phyloP scores from a whole-genome alignment of 768 basidiomycete species.

The Coprinellus aureogranulatus region DNA sequence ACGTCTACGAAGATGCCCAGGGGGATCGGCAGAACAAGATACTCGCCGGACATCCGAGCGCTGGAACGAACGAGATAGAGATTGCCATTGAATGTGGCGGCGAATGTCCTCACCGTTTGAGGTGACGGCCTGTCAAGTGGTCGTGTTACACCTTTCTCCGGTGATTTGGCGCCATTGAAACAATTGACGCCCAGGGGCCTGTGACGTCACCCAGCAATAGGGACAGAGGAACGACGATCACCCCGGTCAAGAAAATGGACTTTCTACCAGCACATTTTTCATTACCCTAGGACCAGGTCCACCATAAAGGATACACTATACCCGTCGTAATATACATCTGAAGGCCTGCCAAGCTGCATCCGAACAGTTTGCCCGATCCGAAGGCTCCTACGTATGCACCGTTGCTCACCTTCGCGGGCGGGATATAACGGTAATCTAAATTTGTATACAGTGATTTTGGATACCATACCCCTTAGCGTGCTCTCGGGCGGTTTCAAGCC shows the following conservation, averaged over 20 bases:
- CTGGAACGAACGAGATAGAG: background rate
- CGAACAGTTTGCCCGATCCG: slow-evolving; percentile 27
- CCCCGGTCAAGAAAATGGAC: too few relatives aligned
- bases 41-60: background rate
- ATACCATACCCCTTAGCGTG: too few relatives aligned
- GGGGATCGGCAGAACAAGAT: background rate
- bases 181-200: background rate
- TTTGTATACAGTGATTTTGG: too few relatives aligned
- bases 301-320: slow-evolving; percentile 11
- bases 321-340: background rate
- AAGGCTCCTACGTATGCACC: too few relatives aligned
- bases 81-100: background rate
- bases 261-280: too few relatives aligned
- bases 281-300: slow-evolving; percentile 6
- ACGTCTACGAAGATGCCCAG: background rate
- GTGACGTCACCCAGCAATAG: background rate
- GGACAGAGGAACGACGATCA: background rate
- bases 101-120: background rate
- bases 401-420: too few relatives aligned
- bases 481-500: too few relatives aligned
- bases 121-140: too few relatives aligned
- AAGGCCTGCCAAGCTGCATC: slow-evolving; percentile 9
- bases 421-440: too few relatives aligned
- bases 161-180: background rate
- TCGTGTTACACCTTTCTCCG: background rate